Evolutionary conservation across 257 asterid species (phyloP), one percentile per base, ranked within the genome.

Genomic region (Solanum tacnaense): DNA sequence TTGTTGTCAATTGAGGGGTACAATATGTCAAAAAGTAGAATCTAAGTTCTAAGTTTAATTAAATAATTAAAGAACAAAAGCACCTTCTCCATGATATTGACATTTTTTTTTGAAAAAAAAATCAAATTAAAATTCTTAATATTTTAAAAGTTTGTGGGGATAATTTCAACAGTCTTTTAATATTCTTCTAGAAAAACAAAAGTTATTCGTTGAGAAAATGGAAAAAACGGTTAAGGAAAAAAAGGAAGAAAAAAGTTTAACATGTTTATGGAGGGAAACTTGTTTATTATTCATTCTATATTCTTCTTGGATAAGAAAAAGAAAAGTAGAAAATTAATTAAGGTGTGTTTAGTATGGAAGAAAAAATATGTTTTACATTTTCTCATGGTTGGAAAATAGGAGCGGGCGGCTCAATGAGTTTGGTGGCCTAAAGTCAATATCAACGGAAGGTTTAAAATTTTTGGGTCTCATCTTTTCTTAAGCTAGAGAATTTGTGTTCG

Each of bases 11-110:
- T 86, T 35, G 27, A 38, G 49, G 85, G 86, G 46, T 34, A 85
- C 65, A 83, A 62, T 52, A 60, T 88, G 88, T 90, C 90, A 86
- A 92, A 79, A 85, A 88, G 52, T 84, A n/a, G 84, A 9, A 87
- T 38, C 32, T 70, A 46, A 84, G 62, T 58, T 44, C 85, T 70
- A 76, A 58, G 58, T 44, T 82, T 27, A 82, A 85, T 29, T 18
- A 58, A 56, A 79, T 34, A 84, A 72, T 72, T 8, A 70, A 70
- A 38, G 52, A 84, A 89, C 76, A 25, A 62, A 83, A 87, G 31
- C 84, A 75, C 84, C 71, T 73, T 84, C 87, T 87, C 88, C 62
- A 84, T 86, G 81, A 87, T 81, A 76, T 31, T 84, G 81, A 76
- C 56, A 84, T 84, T 39, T 83, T 39, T 41, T 79, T 5, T 52